phyloP scores from a whole-genome alignment of 805 yeast species.

The Wickerhamomyces hampshirensis region DNA sequence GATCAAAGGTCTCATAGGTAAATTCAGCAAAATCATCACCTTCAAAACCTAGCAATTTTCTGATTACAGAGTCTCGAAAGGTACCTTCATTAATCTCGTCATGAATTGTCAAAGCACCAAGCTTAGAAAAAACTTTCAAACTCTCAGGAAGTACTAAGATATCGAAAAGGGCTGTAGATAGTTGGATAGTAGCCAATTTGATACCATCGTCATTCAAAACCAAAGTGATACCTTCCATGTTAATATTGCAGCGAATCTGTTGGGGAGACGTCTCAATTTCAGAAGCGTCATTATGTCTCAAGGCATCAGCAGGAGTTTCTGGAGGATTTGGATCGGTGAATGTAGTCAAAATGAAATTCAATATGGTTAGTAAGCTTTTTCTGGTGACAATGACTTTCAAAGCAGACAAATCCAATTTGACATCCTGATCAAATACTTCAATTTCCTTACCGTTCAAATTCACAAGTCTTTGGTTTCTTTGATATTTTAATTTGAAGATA shows the following conservation, averaged over 20 bases:
- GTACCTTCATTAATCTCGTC: constrained; percentile 72
- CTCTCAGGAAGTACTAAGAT: constrained; percentile 70
- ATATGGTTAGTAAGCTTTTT: constrained; percentile 67
- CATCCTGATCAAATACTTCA: constrained; percentile 73
- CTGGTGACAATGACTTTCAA: constrained; percentile 72
- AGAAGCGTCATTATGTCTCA: constrained; percentile 61
- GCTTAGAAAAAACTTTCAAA: constrained; percentile 61
- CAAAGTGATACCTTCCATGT: constrained; percentile 66
- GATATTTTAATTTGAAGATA: constrained; percentile 56
- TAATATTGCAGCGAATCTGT: constrained; percentile 63
- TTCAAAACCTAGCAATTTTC: constrained; percentile 72
- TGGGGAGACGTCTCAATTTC: constrained; percentile 61
- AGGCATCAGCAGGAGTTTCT: constrained; percentile 62
- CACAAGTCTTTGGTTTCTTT: constrained; percentile 56
- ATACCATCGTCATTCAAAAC: constrained; percentile 80
- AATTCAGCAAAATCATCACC: constrained; percentile 80
- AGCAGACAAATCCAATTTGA: constrained; percentile 71
- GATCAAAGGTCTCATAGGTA: constrained; percentile 76
- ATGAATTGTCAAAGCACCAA: constrained; percentile 74
- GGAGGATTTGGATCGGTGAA: constrained; percentile 79
- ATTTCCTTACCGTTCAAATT: constrained; percentile 47
- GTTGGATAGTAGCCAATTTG: constrained; percentile 70
- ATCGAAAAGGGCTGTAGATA: constrained; percentile 67
- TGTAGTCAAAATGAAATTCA: constrained; percentile 80
- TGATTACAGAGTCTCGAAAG: constrained; percentile 50